These are phyloP conservation scores for Annona squamosa DNA, from an alignment of 164 flowering plant species.

Conservation along the genomic window DNA sequence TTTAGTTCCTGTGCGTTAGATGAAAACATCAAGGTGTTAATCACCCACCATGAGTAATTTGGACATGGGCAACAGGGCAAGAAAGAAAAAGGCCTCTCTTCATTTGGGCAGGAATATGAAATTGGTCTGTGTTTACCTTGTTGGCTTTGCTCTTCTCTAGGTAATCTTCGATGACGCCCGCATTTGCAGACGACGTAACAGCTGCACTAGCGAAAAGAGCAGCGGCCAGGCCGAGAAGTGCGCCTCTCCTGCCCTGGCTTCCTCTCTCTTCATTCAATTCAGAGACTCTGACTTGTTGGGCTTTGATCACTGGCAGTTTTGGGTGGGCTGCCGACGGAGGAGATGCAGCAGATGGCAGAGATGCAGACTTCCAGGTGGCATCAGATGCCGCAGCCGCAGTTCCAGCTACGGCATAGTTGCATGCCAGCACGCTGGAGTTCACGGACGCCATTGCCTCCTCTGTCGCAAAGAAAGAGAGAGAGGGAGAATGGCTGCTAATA, in stretches of 20 bases:
- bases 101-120: background rate
- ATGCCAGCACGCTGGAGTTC: conserved; percentile 77
- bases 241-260: conserved; percentile 63
- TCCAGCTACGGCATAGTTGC: conserved; percentile 65
- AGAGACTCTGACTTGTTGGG: conserved; percentile 23
- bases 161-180: conserved; percentile 79
- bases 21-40: background rate
- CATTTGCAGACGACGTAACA: conserved; percentile 54
- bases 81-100: too few species aligned
- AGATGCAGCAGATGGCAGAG: conserved; percentile 26
- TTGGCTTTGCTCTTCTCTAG: conserved; percentile 90
- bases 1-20: conserved; percentile 57
- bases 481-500: background rate
- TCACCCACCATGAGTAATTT: background rate
- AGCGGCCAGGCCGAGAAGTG: conserved; percentile 57
- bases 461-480: background rate
- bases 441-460: conserved; percentile 59
- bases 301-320: conserved; percentile 56
- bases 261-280: conserved; percentile 12
- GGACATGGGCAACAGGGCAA: too few species aligned
- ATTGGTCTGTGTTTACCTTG: conserved; percentile 48
- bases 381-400: conserved; percentile 23
- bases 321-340: conserved; percentile 15
- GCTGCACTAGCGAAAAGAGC: conserved; percentile 50
- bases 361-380: conserved; percentile 38